These are phyloP conservation scores for Pleurotus tuber-regium DNA, from an alignment of 768 basidiomycete species.

Conservation along the genomic window DNA sequence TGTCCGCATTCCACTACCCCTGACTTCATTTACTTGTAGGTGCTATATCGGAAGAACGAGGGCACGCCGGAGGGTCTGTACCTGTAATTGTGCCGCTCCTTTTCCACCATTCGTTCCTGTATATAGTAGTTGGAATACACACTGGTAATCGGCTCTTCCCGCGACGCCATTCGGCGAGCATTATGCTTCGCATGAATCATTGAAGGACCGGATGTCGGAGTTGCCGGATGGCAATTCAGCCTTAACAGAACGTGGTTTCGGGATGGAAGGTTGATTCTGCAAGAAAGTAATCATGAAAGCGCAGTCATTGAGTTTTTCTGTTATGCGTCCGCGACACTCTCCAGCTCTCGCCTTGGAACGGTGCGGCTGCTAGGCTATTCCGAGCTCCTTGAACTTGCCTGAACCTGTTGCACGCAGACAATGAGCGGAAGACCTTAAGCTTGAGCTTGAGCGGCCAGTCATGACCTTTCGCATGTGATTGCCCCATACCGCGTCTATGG, in stretches of 20 bases:
- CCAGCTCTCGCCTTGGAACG: no score
- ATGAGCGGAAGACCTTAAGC: not conserved
- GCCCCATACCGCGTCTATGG: not conserved
- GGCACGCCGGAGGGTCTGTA: conserved; percentile 90
- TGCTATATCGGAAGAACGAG: conserved; percentile 96
- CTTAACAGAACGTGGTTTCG: no score
- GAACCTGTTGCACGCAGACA: no score
- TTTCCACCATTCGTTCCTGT: not conserved
- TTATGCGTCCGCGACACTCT: no score
- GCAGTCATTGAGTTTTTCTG: no score
- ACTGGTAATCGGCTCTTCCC: not conserved
- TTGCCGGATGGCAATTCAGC: no score
- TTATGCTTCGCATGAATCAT: not conserved
- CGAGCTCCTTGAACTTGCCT: not conserved
- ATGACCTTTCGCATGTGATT: not conserved
- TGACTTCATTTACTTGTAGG: conserved; percentile 35
- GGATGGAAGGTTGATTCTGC: no score
- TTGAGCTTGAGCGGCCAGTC: not conserved
- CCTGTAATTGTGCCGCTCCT: conserved; percentile 40
- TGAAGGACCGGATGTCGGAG: conserved; percentile 1
- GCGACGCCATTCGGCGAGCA: not conserved
- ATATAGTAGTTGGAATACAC: not conserved
- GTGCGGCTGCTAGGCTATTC: no score
- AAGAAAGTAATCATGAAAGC: no score
- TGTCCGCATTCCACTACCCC: not conserved